Evolutionary conservation across 176 grass and related monocot species (phyloP).

Genomic region (Raddia distichophylla): DNA sequence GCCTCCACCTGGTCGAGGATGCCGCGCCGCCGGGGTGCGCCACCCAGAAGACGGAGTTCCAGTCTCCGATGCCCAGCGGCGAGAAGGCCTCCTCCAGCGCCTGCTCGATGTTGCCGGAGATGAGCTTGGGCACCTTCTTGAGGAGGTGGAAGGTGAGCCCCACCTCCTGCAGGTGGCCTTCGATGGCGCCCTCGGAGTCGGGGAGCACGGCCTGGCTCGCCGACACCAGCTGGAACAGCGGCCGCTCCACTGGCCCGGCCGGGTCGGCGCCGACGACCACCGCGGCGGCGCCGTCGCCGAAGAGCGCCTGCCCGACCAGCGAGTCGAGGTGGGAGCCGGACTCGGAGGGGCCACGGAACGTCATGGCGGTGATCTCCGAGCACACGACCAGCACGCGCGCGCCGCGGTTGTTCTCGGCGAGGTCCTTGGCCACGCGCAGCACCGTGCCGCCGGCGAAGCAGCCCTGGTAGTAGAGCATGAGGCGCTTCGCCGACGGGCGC

Average conservation of each 20-base stretch:
- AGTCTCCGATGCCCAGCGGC: conserved; percentile 51
- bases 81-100: conserved; percentile 44
- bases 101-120: conserved; percentile 52
- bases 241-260: conserved; percentile 25
- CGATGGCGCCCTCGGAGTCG: conserved; percentile 60
- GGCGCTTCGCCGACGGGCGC: conserved; percentile 41
- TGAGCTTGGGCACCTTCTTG: conserved; percentile 53
- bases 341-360: conserved; percentile 59
- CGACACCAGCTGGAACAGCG: conserved; percentile 47
- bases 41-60: conserved; percentile 67
- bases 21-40: conserved; percentile 60
- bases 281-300: conserved; percentile 58
- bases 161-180: conserved; percentile 47
- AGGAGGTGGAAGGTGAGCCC: conserved; percentile 61
- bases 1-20: conserved; percentile 59
- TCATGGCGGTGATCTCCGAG: conserved; percentile 55
- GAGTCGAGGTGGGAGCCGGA: conserved; percentile 54
- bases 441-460: conserved; percentile 57
- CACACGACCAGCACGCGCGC: conserved; percentile 61
- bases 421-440: conserved; percentile 65
- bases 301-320: conserved; percentile 59
- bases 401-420: conserved; percentile 62
- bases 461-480: conserved; percentile 63
- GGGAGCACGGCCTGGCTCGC: conserved; percentile 56
- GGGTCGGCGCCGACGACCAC: conserved; percentile 59